A percentile compares a stretch with the other conserved stretches of the same genome.
phyloP scores from a whole-genome alignment of 169 alveolate genomes.

The Perkinsus olseni region DNA sequence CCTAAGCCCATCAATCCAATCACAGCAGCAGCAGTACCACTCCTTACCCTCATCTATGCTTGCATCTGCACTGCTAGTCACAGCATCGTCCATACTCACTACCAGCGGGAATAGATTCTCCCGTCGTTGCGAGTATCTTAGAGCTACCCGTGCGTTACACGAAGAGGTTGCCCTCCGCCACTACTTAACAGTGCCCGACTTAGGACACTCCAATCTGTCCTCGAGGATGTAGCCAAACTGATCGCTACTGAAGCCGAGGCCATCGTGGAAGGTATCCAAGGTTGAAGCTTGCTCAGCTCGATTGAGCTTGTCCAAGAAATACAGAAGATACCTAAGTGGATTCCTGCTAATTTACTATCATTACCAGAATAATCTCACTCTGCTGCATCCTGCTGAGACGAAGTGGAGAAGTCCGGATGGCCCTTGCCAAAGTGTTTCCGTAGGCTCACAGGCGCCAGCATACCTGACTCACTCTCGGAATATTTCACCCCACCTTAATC shows the following conservation, averaged over 20 bases:
- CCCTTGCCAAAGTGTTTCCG: constrained; percentile 21
- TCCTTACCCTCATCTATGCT: not conserved
- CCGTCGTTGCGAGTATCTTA: not conserved
- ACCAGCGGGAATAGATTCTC: not conserved
- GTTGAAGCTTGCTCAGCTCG: not conserved
- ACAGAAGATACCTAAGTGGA: not conserved
- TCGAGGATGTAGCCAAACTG: not conserved
- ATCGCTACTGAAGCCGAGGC: not conserved
- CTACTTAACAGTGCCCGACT: not conserved
- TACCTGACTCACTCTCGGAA: not conserved
- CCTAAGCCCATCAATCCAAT: not conserved
- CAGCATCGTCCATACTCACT: not conserved
- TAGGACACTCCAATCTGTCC: not conserved
- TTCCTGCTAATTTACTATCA: too few relatives aligned
- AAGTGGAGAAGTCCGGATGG: constrained; percentile 42
- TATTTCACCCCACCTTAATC: not conserved
- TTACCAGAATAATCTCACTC: constrained; percentile 24
- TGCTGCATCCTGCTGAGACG: constrained; percentile 53
- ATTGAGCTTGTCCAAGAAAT: not conserved
- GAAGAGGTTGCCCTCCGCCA: too few relatives aligned
- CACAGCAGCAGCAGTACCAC: not conserved
- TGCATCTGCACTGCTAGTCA: not conserved
- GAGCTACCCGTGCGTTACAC: too few relatives aligned
- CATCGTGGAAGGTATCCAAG: not conserved
- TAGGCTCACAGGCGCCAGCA: not conserved